These are phyloP conservation scores for Cladosporium halotolerans DNA, from an alignment of 2,329 filamentous ascomycete species.

Conservation along the genomic window DNA sequence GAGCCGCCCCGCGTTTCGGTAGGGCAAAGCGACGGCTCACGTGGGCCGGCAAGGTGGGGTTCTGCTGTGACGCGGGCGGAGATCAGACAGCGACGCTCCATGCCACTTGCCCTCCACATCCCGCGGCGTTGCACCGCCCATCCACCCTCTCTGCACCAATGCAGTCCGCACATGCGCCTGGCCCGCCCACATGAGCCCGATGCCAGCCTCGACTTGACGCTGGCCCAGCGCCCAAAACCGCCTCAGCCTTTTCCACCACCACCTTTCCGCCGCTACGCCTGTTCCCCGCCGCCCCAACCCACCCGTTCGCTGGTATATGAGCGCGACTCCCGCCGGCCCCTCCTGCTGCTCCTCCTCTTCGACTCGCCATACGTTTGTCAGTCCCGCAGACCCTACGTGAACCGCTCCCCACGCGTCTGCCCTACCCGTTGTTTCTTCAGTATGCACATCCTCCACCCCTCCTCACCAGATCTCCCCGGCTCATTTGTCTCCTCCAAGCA, in stretches of 20 bases:
- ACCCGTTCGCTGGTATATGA: constrained; percentile 1
- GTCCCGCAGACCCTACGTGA: constrained; percentile 1
- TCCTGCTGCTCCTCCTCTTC: neutral
- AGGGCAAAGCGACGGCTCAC: neutral
- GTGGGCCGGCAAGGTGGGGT: constrained; percentile 2
- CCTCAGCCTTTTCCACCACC: constrained; percentile 5
- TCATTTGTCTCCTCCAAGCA: constrained; percentile 9
- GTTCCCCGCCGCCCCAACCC: neutral
- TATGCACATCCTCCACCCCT: constrained; percentile 23
- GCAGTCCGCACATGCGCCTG: neutral
- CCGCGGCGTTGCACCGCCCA: constrained; percentile 1
- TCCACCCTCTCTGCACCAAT: constrained; percentile 1
- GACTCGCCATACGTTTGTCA: neutral
- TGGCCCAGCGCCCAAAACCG: neutral
- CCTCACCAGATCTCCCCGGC: constrained; percentile 18
- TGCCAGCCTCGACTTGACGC: neutral
- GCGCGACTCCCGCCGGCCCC: neutral
- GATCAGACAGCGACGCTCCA: neutral
- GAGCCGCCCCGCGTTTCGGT: no score
- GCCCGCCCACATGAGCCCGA: constrained; percentile 10
- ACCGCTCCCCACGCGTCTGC: neutral
- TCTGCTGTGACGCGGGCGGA: neutral
- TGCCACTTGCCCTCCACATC: constrained; percentile 1
- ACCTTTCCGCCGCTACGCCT: neutral
- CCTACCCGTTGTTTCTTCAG: constrained; percentile 11